Evolutionary conservation across 2,329 filamentous ascomycete genomes (phyloP).

Genomic region (Pseudogymnoascus pannorum): DNA sequence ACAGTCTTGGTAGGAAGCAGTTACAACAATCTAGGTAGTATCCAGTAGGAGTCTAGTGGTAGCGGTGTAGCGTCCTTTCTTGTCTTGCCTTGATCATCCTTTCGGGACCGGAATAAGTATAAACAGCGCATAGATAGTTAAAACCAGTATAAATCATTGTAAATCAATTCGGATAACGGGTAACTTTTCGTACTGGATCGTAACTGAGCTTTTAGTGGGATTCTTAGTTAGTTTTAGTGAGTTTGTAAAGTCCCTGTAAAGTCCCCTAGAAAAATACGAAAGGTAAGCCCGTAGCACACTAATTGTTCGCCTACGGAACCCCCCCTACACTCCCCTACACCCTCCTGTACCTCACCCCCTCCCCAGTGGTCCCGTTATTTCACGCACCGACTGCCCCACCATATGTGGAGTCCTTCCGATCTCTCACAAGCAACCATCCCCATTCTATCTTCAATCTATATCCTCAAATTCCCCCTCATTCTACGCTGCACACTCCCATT

Average conservation of each 20-base stretch:
- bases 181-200: not conserved
- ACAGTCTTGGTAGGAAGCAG: not conserved
- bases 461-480: slow-evolving; percentile 5
- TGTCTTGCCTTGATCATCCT: not conserved
- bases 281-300: not conserved
- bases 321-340: no score
- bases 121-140: not conserved
- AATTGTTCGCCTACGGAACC: not conserved
- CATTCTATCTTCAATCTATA: slow-evolving; percentile 1
- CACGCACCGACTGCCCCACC: not conserved
- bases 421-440: slow-evolving; percentile 5
- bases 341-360: not conserved
- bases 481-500: not conserved
- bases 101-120: not conserved
- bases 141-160: not conserved
- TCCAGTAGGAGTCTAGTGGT: not conserved
- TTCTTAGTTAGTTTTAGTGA: no score
- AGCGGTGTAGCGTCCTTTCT: slow-evolving; percentile 3
- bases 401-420: not conserved
- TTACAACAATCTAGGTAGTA: no score
- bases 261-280: not conserved
- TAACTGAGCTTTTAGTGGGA: not conserved
- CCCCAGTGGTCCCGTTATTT: not conserved
- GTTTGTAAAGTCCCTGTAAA: not conserved
- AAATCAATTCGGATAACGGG: not conserved